Evolutionary conservation across 352 stramenopile species (phyloP).

Genomic region (Pythium scleroteichum): DNA sequence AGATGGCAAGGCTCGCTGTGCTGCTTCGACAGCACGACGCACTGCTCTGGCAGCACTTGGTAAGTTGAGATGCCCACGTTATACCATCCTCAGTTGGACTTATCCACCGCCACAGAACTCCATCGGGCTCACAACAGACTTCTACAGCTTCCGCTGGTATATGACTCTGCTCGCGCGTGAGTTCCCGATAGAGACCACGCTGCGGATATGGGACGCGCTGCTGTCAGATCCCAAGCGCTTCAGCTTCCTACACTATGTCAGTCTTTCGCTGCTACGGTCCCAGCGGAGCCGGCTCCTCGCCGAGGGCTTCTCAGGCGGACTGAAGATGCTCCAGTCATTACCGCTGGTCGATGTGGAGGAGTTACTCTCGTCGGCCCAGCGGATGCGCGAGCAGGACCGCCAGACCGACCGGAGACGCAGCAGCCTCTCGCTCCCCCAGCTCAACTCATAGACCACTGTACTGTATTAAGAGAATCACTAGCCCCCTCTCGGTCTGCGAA

Average conservation of each 20-base stretch:
- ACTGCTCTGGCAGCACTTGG: conserved; percentile 63
- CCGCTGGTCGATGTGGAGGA: conserved; percentile 30
- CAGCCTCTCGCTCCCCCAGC: background rate
- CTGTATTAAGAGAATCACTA: background rate
- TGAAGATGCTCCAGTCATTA: conserved; percentile 51
- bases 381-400: conserved; percentile 55
- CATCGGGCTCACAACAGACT: conserved; percentile 52
- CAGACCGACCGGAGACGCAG: conserved; percentile 26
- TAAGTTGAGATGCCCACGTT: too few relatives aligned
- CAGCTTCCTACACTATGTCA: conserved; percentile 71
- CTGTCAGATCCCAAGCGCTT: conserved; percentile 63
- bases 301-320: conserved; percentile 40
- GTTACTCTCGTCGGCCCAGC: conserved; percentile 39
- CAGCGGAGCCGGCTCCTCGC: conserved; percentile 41
- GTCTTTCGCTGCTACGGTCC: conserved; percentile 52
- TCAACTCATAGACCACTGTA: background rate
- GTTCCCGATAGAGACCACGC: conserved; percentile 55
- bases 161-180: conserved; percentile 64
- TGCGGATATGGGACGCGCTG: conserved; percentile 65
- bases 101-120: conserved; percentile 45
- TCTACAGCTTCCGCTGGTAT: conserved; percentile 78
- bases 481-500: background rate
- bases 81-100: too few relatives aligned
- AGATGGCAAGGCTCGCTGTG: conserved; percentile 51
- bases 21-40: conserved; percentile 67